Percentiles rank a stretch among this genome's conserved stretches.
Conservation (phyloP, 108 stramenopile species). For the Schizochytrium sp. region DNA sequence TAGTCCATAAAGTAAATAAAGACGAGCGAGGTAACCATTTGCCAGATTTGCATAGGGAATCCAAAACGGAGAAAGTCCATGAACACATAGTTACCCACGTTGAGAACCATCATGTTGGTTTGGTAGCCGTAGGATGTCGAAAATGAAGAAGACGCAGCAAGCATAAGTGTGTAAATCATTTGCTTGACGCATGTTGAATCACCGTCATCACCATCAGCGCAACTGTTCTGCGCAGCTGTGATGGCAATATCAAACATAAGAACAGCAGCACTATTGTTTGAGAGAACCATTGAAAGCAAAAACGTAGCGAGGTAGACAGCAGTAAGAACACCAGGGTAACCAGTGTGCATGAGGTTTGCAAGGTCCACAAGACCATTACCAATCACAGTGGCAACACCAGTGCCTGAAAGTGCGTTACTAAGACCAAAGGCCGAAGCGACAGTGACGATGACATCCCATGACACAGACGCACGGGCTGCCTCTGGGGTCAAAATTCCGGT, state of each 20-base stretch:
- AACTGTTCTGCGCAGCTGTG: conserved; percentile 45
- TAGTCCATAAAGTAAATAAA: conserved; percentile 25
- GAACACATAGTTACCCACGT: conserved; percentile 62
- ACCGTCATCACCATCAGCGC: conserved; percentile 49
- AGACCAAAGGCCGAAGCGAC: conserved; percentile 58
- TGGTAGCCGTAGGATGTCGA: conserved; percentile 63
- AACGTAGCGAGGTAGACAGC: conserved; percentile 60
- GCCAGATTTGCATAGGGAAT: conserved; percentile 59
- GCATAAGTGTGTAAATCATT: conserved; percentile 51
- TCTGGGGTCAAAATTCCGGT: not conserved
- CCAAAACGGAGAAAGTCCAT: conserved; percentile 65
- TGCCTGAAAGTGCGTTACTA: conserved; percentile 16
- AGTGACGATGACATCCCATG: conserved; percentile 54
- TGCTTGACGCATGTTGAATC: conserved; percentile 15
- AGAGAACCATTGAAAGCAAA: conserved; percentile 26
- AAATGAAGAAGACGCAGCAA: conserved; percentile 52
- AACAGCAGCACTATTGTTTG: conserved; percentile 58
- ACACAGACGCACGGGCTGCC: conserved; percentile 45
- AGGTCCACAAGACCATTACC: conserved; percentile 31
- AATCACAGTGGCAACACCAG: not conserved
- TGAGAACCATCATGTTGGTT: conserved; percentile 66
- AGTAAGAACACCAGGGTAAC: conserved; percentile 49
- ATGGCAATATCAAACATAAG: conserved; percentile 55
- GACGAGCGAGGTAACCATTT: conserved; percentile 16
- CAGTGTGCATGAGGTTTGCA: not conserved